Evolutionary conservation across 2,329 filamentous ascomycete species (phyloP).

Genomic region (Botrytis medusae): DNA sequence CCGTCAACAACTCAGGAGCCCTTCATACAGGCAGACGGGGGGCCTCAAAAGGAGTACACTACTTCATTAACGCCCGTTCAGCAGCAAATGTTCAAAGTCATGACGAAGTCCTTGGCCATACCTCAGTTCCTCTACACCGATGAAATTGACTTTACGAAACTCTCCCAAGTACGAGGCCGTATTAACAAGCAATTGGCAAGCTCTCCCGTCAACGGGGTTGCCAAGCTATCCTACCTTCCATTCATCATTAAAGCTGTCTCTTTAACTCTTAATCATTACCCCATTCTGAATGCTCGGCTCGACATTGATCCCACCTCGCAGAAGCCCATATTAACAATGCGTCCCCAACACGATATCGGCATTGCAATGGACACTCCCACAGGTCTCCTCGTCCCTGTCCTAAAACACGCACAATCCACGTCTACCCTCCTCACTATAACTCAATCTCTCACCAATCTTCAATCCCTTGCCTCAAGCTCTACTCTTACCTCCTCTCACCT

Average conservation of each 20-base stretch:
- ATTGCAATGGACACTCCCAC: slow-evolving; percentile 91
- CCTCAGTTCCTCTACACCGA: slow-evolving; percentile 96
- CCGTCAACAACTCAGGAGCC: slow-evolving; percentile 30
- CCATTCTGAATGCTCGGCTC: slow-evolving; percentile 83
- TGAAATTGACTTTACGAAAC: slow-evolving; percentile 76
- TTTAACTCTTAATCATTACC: slow-evolving; percentile 75
- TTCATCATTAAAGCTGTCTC: slow-evolving; percentile 97
- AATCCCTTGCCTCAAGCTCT: slow-evolving; percentile 69
- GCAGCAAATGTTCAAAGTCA: slow-evolving; percentile 93
- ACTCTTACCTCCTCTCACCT: slow-evolving; percentile 75
- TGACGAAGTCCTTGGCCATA: slow-evolving; percentile 88
- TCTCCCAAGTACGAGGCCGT: slow-evolving; percentile 70
- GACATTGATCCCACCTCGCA: slow-evolving; percentile 55
- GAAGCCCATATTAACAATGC: slow-evolving; percentile 75
- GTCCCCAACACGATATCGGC: slow-evolving; percentile 89
- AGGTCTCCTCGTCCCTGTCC: slow-evolving; percentile 87
- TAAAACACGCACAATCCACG: slow-evolving; percentile 72
- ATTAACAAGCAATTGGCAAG: slow-evolving; percentile 65
- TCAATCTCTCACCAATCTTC: slow-evolving; percentile 70
- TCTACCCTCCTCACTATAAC: slow-evolving; percentile 79
- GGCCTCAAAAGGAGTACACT: slow-evolving; percentile 64
- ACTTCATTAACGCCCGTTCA: slow-evolving; percentile 76
- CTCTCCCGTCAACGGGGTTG: slow-evolving; percentile 43
- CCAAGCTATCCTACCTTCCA: slow-evolving; percentile 83
- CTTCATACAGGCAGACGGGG: slow-evolving; percentile 24